Base-by-base conservation (phyloP, 495 filamentous ascomycete species). In the Penicillium waksmanii region DNA sequence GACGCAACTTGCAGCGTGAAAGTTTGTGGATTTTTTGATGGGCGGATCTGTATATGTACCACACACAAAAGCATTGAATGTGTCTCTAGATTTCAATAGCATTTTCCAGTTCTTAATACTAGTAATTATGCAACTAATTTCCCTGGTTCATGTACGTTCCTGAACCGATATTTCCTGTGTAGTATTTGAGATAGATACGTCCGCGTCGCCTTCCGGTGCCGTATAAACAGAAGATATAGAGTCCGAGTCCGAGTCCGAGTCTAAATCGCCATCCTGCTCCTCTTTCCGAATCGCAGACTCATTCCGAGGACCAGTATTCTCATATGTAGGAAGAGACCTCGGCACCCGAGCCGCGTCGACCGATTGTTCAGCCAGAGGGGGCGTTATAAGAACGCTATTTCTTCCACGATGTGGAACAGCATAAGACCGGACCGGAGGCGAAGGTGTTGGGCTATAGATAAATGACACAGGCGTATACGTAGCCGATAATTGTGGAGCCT, bases 211-310 rank as follows among this genome's bases (percentile, higher is more conserved):
- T 18, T 71, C 65, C 15, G 57, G 58, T 12, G 68, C 68, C 27
- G 68, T 70, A 44, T 70, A 67, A n/a, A 68, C 62, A 12, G 63
- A 62, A 19, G 60, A 59, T 23, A 63, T 58, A 3, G 65, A 68
- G n/a, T 60, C 55, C 7, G 36, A 38, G 15, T 38, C 36, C 36
- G 36, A 38, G 15, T 38, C 42, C 18, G 53, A 55, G 17, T 61
- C n/a, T n/a, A n/a, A n/a, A n/a, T n/a, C 61, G 12, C 15, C 36
- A 12, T 9, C 36, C 36, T 12, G 15, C 36, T n/a, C 36, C 36
- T 38, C 36, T n/a, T 6, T n/a, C 36, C 36, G 8, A 1, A 3
- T 11, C 12, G 12, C 3, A 38, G 36, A 38, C 12, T n/a, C 36
- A 38, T 5, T 5, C 36, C 36, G 36, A 38, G 36, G 11, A 38